These are phyloP conservation scores for Podaxis rugospora DNA, from an alignment of 768 basidiomycete genomes.

Conservation along the genomic window DNA sequence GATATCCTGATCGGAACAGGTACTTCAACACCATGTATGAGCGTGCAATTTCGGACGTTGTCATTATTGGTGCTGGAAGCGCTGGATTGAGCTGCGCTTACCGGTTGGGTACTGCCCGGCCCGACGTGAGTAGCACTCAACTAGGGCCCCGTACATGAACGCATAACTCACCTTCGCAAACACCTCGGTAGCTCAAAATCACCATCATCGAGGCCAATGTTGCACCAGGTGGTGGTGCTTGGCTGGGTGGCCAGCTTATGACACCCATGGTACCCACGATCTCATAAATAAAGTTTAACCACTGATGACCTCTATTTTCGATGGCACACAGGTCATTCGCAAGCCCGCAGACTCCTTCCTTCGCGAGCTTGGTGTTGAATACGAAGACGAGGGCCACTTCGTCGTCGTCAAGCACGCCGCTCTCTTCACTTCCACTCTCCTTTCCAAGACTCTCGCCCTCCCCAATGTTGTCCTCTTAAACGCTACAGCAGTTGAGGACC, in stretches of 20 bases:
- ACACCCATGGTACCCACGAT: slow-evolving; percentile 55
- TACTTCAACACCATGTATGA: slow-evolving; percentile 76
- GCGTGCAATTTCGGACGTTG: slow-evolving; percentile 69
- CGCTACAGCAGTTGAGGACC: slow-evolving; percentile 78
- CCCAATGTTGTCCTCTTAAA: slow-evolving; percentile 75
- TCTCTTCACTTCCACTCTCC: slow-evolving; percentile 72
- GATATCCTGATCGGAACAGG: slow-evolving; percentile 26
- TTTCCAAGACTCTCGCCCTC: slow-evolving; percentile 64
- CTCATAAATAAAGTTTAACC: background rate
- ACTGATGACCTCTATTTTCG: background rate
- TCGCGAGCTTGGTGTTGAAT: slow-evolving; percentile 62
- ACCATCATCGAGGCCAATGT: slow-evolving; percentile 71
- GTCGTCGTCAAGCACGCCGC: slow-evolving; percentile 83
- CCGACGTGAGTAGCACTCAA: slow-evolving; percentile 41
- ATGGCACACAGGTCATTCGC: slow-evolving; percentile 53
- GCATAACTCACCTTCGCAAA: background rate
- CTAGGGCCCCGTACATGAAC: background rate
- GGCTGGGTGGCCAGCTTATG: slow-evolving; percentile 80
- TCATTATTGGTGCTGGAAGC: slow-evolving; percentile 72
- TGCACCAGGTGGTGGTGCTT: slow-evolving; percentile 75
- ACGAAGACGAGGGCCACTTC: slow-evolving; percentile 73
- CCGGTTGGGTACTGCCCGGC: slow-evolving; percentile 60
- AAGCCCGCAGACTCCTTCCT: slow-evolving; percentile 77
- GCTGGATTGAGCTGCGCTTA: slow-evolving; percentile 73
- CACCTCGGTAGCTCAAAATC: slow-evolving; percentile 36